phyloP scores from a whole-genome alignment of 805 yeast genomes.

The Cephaloascus albidus region DNA sequence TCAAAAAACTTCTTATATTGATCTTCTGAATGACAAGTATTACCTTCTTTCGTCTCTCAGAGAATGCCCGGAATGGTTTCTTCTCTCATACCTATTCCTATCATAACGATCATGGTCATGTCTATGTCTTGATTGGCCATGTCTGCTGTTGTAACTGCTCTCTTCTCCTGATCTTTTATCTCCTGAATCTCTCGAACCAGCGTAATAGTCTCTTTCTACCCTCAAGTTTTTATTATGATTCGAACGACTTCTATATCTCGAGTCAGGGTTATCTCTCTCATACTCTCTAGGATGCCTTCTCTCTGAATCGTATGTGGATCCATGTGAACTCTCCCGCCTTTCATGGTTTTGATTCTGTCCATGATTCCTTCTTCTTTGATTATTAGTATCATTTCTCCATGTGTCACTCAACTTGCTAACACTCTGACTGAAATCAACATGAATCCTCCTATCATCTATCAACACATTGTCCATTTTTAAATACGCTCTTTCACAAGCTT shows the following conservation, averaged over 20 bases:
- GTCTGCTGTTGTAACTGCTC: background rate
- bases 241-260: no score
- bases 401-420: constrained; percentile 9
- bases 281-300: background rate
- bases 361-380: background rate
- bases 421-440: constrained; percentile 63
- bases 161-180: no score
- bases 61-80: no score
- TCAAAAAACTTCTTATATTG: no score
- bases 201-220: no score
- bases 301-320: background rate
- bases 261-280: background rate
- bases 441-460: constrained; percentile 55
- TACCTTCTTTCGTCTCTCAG: no score
- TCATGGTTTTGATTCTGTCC: background rate
- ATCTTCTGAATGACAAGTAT: no score
- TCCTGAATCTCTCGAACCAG: no score
- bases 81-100: background rate
- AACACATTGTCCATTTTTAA: constrained; percentile 50
- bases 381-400: constrained; percentile 1
- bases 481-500: constrained; percentile 54
- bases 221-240: no score
- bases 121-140: no score
- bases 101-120: background rate
- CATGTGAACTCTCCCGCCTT: background rate